phyloP scores from a whole-genome alignment of 768 basidiomycete genomes.

The Lactifluus piperatus region DNA sequence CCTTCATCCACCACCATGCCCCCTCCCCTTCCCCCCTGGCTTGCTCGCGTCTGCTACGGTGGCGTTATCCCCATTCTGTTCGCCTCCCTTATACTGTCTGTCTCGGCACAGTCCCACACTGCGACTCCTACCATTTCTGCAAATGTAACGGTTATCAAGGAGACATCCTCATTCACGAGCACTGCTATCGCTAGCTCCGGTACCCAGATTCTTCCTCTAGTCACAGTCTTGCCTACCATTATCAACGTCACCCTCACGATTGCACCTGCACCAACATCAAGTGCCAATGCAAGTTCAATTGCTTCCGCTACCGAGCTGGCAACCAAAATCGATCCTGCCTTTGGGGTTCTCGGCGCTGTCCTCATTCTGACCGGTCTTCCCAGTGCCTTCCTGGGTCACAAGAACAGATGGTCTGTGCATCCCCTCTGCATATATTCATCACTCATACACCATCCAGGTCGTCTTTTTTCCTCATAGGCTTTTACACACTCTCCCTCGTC shows the following conservation, averaged over 20 bases:
- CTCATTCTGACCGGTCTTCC: constrained; percentile 87
- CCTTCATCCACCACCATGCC: constrained; percentile 15
- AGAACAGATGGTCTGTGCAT: constrained; percentile 77
- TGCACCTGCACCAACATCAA: constrained; percentile 36
- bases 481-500: constrained; percentile 80
- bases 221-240: constrained; percentile 49
- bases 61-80: constrained; percentile 20
- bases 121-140: constrained; percentile 14
- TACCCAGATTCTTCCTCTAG: constrained; percentile 39
- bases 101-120: constrained; percentile 11
- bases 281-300: constrained; percentile 31
- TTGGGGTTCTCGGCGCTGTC: constrained; percentile 80
- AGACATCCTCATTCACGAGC: constrained; percentile 42
- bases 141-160: constrained; percentile 38
- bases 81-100: constrained; percentile 23
- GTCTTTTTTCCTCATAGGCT: constrained; percentile 88
- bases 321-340: constrained; percentile 77
- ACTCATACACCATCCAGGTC: constrained; percentile 45
- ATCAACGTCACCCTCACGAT: constrained; percentile 55
- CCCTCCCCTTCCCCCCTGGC: constrained; percentile 27
- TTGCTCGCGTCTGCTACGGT: constrained; percentile 18
- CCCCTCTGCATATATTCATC: constrained; percentile 13
- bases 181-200: constrained; percentile 35
- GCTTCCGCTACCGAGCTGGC: constrained; percentile 34
- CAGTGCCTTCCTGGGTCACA: constrained; percentile 87